Base-by-base conservation (phyloP, 495 filamentous ascomycete genomes). In the Beverwykella pulmonaria region DNA sequence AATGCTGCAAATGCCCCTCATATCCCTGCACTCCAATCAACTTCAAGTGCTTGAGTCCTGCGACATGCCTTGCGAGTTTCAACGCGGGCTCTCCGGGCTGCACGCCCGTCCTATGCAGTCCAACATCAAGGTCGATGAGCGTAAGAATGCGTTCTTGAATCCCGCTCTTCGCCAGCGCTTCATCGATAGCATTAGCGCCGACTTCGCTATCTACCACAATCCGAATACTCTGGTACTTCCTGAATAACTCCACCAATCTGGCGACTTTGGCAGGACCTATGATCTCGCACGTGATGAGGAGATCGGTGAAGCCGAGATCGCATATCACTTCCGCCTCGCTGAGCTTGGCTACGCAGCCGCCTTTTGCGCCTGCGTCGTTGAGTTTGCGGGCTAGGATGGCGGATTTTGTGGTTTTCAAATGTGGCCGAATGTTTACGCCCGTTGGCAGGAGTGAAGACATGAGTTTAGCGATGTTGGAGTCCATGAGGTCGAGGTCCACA, bases 331-430 rank as follows among this genome's bases (percentile, higher is more conserved):
- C 75, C 14, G 75, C 75, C 57, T 77, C 75, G 69, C 70, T 73
- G 30, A 77, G 63, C 54, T 77, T 77, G 32, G 75, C 75, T 10
- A 75, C 73, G 62, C 75, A 77, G 8, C 72, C 73, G 34, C 75
- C 75, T 61, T 72, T 73, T 54, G 67, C 67, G 20, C 75, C 75
- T 1, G 73, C 74, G 0, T 29, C 61, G 34, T 61, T 48, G 22
- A 77, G 63, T 50, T 67, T 70, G 2, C 46, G 32, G 41, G 75
- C 75, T 15, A 77, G 67, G 44, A 63, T 58, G 25, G 68, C 54
- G 69, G 67, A 71, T 53, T 77, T 77, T 32, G 72, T 77, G 14
- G 75, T 77, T 60, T 77, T 77, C 29, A 75, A 67, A 49, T 77
- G 75, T 0, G 75, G 75, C 1, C 75, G 68, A 53, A 77, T 72